Percentiles rank a stretch among this genome's conserved stretches.
Evolutionary conservation across 106 monocot genomes (phyloP).

Genomic region (Acorus gramineus): DNA sequence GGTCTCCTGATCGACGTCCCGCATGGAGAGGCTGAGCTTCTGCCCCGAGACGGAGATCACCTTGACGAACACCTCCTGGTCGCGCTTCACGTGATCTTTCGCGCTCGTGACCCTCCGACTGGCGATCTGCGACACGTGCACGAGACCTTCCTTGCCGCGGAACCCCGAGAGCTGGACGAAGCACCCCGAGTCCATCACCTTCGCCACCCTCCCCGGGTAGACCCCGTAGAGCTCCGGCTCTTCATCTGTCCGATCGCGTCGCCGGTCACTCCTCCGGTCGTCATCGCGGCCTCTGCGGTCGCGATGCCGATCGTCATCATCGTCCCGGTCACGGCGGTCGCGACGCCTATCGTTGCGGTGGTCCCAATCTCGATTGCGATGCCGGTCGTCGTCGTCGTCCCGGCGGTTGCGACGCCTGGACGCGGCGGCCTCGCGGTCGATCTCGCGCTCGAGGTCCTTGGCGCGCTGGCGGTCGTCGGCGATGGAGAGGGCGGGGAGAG

Average conservation of each 20-base stretch:
- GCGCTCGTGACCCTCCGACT: conserved; percentile 49
- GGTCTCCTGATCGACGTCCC: conserved; percentile 82
- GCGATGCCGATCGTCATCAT: conserved; percentile 1
- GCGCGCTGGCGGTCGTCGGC: conserved; percentile 51
- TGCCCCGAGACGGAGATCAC: conserved; percentile 76
- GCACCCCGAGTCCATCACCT: conserved; percentile 91
- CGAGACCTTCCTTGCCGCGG: conserved; percentile 68
- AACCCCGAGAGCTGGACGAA: conserved; percentile 71
- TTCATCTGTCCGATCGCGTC: conserved; percentile 8
- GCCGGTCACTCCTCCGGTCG: conserved; percentile 10
- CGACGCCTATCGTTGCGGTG: conserved; percentile 8
- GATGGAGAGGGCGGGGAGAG: conserved; percentile 48
- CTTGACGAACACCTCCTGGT: conserved; percentile 81
- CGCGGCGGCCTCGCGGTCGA: conserved; percentile 42
- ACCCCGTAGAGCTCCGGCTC: conserved; percentile 73
- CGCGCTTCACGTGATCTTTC: conserved; percentile 70
- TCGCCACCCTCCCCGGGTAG: conserved; percentile 64
- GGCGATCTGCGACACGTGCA: conserved; percentile 84
- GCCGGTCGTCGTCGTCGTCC: conserved; percentile 13
- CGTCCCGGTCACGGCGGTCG: conserved; percentile 3
- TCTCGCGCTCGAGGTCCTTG: conserved; percentile 52
- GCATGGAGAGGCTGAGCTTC: conserved; percentile 77
- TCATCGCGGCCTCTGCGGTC: conserved; percentile 13
- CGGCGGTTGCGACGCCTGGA: background rate
- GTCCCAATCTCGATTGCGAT: conserved; percentile 5